A percentile compares a stretch with the other conserved stretches of the same genome.
These are phyloP conservation scores for Neoscytalidium dimidiatum DNA, from an alignment of 2,329 filamentous ascomycete genomes.

Conservation along the genomic window DNA sequence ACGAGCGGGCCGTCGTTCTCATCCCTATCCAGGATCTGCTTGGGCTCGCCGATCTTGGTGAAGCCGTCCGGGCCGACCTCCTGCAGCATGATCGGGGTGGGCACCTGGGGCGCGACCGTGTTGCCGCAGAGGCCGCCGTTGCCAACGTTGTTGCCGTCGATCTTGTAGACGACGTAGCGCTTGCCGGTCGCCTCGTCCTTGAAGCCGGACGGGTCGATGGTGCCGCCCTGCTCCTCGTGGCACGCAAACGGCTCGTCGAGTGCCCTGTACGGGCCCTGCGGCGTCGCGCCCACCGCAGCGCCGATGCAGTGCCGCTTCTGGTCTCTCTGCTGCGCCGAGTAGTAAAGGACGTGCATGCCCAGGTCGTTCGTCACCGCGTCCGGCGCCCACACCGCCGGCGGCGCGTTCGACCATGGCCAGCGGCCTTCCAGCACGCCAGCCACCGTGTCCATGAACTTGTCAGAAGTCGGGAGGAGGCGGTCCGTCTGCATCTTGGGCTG, in stretches of 20 bases:
- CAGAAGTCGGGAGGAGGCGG: not conserved
- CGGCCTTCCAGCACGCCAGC: not conserved
- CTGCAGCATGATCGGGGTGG: conserved; percentile 62
- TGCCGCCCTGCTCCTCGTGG: conserved; percentile 50
- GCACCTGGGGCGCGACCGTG: conserved; percentile 38
- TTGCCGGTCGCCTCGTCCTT: conserved; percentile 52
- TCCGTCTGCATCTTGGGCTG: not conserved
- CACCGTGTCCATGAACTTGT: not conserved
- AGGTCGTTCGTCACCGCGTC: conserved; percentile 32
- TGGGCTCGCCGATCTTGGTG: conserved; percentile 53
- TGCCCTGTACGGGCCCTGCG: conserved; percentile 57
- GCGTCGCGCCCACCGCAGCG: conserved; percentile 50
- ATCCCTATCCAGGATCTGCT: conserved; percentile 50
- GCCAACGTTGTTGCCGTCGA: conserved; percentile 63
- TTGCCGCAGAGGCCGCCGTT: conserved; percentile 51
- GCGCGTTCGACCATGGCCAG: conserved; percentile 21
- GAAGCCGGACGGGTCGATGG: conserved; percentile 66
- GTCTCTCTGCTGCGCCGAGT: conserved; percentile 51
- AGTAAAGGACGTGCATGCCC: conserved; percentile 64
- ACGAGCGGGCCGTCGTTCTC: conserved; percentile 56
- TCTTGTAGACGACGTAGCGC: conserved; percentile 65
- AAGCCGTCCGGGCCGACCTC: conserved; percentile 53
- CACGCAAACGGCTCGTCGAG: conserved; percentile 54
- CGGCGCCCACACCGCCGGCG: conserved; percentile 37
- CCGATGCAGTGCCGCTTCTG: conserved; percentile 59